Base-by-base conservation (phyloP, 768 basidiomycete species). In the Naganishia vishniacii region DNA sequence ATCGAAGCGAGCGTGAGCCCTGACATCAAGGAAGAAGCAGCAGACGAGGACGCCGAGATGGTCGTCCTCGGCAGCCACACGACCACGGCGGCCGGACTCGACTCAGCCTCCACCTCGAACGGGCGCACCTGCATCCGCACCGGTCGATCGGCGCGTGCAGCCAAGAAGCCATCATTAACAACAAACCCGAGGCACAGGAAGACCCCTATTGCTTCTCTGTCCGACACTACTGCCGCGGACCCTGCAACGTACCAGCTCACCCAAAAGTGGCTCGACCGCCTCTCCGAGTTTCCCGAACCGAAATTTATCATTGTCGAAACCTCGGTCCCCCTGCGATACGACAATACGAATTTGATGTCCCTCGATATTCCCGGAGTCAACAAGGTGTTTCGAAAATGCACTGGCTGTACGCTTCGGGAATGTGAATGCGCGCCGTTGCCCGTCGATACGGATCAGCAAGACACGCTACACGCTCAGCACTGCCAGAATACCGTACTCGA, bases 301-400 rank as follows among this genome's bases (percentile, higher is more conserved):
- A 13, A 40, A 6, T 40, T 56, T 34, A n/a, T 56, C 20, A 56
- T 56, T 6, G 32, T 23, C 34, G 34, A 20, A 23, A 56, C 20
- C 11, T 56, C 53, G 53, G 53, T 56, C 31, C 53, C 53, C 12
- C 53, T 56, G 13, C 34, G 37, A 40, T 20, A 56, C 34, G 37
- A 56, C 53, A 56, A 56, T 40, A 40, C 32, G 18, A 56, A 56
- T 29, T 56, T 56, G 53, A 56, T 56, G 53, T 56, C 53, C 28
- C 53, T 56, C 53, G 53, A 56, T 26, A 56, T 56, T 41, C 53
- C 53, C n/a, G 53, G 53, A 37, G 53, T 56, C 53, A 56, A 56
- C 53, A 56, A 40, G 37, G 53, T 34, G 34, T 56, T 56, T n/a
- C 32, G 53, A 37, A 56, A 56, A 40, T 56, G 53, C 23, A 56